Conservation (phyloP, 2,329 filamentous ascomycete species). For the Pestalotiopsis sp. region DNA sequence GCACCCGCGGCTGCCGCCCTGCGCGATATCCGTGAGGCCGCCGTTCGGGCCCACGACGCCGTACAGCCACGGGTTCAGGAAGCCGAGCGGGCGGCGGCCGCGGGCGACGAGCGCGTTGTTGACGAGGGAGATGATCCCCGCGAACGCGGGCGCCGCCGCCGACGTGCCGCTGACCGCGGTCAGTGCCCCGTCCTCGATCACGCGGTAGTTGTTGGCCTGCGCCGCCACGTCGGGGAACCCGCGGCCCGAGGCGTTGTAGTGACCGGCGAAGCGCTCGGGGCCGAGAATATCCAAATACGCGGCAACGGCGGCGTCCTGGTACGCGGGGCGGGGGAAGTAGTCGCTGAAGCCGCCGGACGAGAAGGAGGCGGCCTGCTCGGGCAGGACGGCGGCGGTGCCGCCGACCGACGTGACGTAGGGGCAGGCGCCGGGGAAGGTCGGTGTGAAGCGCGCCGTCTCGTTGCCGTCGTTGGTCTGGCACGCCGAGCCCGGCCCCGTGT, state of each 20-base stretch:
- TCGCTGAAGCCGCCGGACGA: constrained; percentile 53
- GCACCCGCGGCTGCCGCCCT: constrained; percentile 34
- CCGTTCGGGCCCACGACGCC: constrained; percentile 22
- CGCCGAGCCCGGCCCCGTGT: constrained; percentile 28
- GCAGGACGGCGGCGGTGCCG: constrained; percentile 48
- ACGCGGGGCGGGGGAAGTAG: constrained; percentile 42
- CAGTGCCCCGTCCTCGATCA: constrained; percentile 27
- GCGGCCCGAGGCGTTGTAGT: constrained; percentile 49
- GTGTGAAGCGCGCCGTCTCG: constrained; percentile 50
- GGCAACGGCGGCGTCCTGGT: constrained; percentile 46
- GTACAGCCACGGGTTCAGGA: constrained; percentile 64
- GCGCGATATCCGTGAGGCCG: constrained; percentile 37
- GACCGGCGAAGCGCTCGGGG: constrained; percentile 38
- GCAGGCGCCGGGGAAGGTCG: constrained; percentile 56
- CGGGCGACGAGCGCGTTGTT: constrained; percentile 61
- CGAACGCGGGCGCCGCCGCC: constrained; percentile 63
- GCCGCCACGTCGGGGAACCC: constrained; percentile 64
- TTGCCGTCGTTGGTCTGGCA: constrained; percentile 58
- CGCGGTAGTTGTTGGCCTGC: constrained; percentile 40
- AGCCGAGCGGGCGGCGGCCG: constrained; percentile 55
- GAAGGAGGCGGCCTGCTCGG: constrained; percentile 54
- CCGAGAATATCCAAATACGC: constrained; percentile 38
- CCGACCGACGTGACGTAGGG: constrained; percentile 61
- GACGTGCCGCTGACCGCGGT: constrained; percentile 40
- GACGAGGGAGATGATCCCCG: constrained; percentile 62